phyloP scores from a whole-genome alignment of 2,329 filamentous ascomycete species.

The Aspergillus sp. region DNA sequence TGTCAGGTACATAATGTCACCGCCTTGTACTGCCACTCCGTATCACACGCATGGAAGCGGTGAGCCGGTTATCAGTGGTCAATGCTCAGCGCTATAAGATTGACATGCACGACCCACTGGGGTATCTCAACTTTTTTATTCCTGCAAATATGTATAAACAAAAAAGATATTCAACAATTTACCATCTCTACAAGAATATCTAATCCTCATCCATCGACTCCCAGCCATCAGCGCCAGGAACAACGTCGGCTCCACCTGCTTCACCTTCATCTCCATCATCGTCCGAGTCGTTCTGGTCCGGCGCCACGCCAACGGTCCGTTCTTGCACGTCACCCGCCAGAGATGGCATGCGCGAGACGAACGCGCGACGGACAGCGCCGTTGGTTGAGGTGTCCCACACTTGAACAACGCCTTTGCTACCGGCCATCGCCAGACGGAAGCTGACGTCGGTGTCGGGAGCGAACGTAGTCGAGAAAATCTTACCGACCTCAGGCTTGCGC shows the following conservation, averaged over 20 bases:
- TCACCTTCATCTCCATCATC: constrained; percentile 52
- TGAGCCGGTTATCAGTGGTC: no score
- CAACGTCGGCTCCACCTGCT: constrained; percentile 34
- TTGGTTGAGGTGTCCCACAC: constrained; percentile 98
- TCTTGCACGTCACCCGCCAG: constrained; percentile 61
- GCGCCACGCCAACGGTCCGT: constrained; percentile 66
- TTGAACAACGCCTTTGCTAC: constrained; percentile 85
- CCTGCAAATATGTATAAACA: not conserved
- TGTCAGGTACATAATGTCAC: no score
- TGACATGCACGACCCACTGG: not conserved
- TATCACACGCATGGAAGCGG: no score
- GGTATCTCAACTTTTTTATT: constrained; percentile 18
- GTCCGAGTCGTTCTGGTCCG: constrained; percentile 59
- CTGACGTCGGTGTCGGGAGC: constrained; percentile 85
- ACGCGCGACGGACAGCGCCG: constrained; percentile 72
- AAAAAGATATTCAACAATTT: not conserved
- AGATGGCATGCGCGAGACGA: constrained; percentile 63
- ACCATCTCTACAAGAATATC: constrained; percentile 1
- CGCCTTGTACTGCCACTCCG: no score
- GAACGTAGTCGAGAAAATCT: constrained; percentile 86
- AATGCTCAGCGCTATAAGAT: no score
- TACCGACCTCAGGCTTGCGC: constrained; percentile 86
- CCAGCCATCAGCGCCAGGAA: constrained; percentile 46
- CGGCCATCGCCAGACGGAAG: constrained; percentile 86
- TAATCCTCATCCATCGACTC: constrained; percentile 51